phyloP scores from a whole-genome alignment of 306 rosid genomes.

The Abrus pulchellus region DNA sequence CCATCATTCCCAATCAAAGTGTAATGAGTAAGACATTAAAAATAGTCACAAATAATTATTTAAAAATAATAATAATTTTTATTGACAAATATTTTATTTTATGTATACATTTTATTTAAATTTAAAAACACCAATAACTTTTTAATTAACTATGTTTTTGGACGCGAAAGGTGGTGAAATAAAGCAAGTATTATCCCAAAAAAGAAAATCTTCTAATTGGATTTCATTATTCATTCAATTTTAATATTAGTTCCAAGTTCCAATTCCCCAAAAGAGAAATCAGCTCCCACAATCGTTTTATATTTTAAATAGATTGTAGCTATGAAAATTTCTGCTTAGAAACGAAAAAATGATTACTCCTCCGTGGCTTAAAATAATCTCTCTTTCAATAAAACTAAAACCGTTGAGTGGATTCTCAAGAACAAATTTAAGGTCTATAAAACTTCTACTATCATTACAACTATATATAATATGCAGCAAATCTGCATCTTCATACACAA shows the following conservation, averaged over 20 bases:
- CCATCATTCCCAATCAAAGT: neutral
- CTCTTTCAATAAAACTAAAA: neutral
- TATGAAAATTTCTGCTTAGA: neutral
- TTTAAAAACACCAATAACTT: too few species aligned
- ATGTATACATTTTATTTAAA: too few species aligned
- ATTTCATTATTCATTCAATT: neutral
- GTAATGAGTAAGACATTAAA: too few species aligned
- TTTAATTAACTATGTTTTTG: too few species aligned
- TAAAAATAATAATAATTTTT: too few species aligned
- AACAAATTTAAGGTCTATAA: neutral
- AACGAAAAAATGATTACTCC: neutral
- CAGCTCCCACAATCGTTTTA: neutral
- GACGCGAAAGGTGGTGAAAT: neutral
- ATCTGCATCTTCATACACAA: slow-evolving; percentile 5
- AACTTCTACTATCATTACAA: neutral
- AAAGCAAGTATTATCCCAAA: neutral
- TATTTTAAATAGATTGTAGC: neutral
- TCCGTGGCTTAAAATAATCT: neutral
- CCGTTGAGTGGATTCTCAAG: neutral
- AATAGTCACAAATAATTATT: too few species aligned
- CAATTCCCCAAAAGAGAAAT: neutral
- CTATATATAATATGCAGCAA: neutral
- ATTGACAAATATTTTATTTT: too few species aligned
- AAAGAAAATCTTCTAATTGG: neutral
- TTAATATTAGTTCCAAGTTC: neutral